Evolutionary conservation across 768 basidiomycete genomes (phyloP), one percentile per base, ranked within the genome.

Genomic region (Lactarius sanguifluus): DNA sequence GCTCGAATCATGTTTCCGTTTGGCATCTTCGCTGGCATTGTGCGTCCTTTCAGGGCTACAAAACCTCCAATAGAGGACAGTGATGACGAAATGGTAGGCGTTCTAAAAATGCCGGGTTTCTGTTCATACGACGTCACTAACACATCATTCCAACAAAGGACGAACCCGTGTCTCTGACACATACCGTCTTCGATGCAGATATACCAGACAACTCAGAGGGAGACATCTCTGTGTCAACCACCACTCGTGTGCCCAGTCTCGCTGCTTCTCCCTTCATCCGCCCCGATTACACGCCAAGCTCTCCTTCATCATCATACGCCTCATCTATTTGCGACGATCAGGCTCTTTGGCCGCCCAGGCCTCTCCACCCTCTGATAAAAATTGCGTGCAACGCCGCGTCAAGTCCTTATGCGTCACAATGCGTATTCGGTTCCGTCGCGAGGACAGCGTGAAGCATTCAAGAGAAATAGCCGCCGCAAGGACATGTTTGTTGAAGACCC

Each of bases 31-130:
- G 12, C 61, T 12, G 50, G 60, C n/a, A 32, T 57, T 1, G 18
- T 55, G 25, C 56, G 45, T 43, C 40, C 65, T 38, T 66, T 62
- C 47, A 32, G 65, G 57, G 12, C 38, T 18, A 5, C 30, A 16
- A 9, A 20, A n/a, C 20, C 23, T 16, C 38, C 23, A 15, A 59
- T 66, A 10, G 65, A 58, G 20, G 61, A 62, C 47, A 62, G 61
- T 40, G 65, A 62, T 28, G 65, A 66, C 36, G 65, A 66, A 50
- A 15, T 16, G 55, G 65, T 62, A n/a, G 3, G 65, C 12, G 25
- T 52, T 28, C 25, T 52, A 52, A 25, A 28, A 6, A 25, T 41
- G 5, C 23, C 40, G 16, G 30, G 15, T 43, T 52, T 58, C 12
- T 58, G 28, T n/a, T 58, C 57, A 32, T 58, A 16, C n/a, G 30